phyloP scores from a whole-genome alignment of 345 rosid species.

The Rhodamnia rubescens region DNA sequence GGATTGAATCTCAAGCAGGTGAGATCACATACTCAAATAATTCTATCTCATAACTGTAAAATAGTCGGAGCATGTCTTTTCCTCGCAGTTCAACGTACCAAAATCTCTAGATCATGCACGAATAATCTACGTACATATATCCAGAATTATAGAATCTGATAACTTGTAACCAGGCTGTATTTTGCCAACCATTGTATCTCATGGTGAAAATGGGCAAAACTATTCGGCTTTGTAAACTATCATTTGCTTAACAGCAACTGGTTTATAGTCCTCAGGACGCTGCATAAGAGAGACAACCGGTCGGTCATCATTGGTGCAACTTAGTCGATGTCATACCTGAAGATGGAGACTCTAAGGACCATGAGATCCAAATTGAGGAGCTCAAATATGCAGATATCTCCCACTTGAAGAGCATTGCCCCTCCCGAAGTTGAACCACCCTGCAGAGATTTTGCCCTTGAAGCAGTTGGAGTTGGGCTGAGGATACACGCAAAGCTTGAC shows the following conservation, averaged over 20 bases:
- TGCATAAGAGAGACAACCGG: background rate
- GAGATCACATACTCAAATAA: background rate
- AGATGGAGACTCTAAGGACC: slow-evolving; percentile 8
- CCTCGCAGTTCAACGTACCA: background rate
- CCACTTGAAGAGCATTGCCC: slow-evolving; percentile 5
- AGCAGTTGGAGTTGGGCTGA: background rate
- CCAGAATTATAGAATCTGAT: background rate
- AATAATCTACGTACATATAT: background rate
- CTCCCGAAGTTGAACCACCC: slow-evolving; percentile 9
- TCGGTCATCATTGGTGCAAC: background rate
- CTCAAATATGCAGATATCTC: slow-evolving; percentile 15
- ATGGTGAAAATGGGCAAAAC: no score
- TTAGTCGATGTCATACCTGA: background rate
- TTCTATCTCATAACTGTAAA: background rate
- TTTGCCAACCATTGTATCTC: background rate
- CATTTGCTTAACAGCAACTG: background rate
- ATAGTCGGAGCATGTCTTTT: background rate
- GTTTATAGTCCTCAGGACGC: background rate
- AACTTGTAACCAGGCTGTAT: background rate
- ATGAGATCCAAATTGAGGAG: background rate
- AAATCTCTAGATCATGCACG: background rate
- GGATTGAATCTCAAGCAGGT: background rate
- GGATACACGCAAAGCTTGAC: background rate
- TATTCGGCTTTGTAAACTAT: background rate
- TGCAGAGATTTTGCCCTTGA: background rate